Evolutionary conservation across 2,329 filamentous ascomycete species (phyloP), one percentile per base, ranked within the genome.

Genomic region (Chaetothyriales sp.): DNA sequence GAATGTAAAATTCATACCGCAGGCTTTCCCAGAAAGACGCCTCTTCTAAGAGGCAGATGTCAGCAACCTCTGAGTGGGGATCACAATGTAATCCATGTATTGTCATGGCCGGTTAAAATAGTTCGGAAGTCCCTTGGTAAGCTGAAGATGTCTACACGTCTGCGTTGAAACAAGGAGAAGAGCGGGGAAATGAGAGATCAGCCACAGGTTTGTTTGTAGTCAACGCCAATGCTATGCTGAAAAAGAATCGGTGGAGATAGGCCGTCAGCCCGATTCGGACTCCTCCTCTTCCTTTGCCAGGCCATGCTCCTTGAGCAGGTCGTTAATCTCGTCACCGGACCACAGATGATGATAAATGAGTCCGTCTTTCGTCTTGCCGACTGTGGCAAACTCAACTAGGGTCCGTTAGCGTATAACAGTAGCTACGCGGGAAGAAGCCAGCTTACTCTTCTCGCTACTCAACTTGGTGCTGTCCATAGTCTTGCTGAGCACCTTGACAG

Each of bases 381-480:
- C 90, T 28, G 93, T 98, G 60, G 92, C 93, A 65, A 98, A 98
- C 66, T 98, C 92, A 66, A 98, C 89, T 95, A 61, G 15, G 51
- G 51, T 60, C 66, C 47, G 61, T 62, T 53, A 59, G 48, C 19
- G 50, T 49, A 12, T 50, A 48, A 59, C 51, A 62, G 59, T 43
- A 56, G 43, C 28, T 20, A 42, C 26, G 26, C 15, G 2, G 10
- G 15, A 12, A 43, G 18, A 20, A 8, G 44, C 5, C 20, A 44
- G 75, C 86, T 69, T 73, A 95, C 89, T 95, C 80, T 98, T 98
- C 78, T 98, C 92, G 65, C 88, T 95, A 75, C 88, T 95, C 65
- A 98, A 73, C 77, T 95, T 98, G 50, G 90, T 96, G 50, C 89
- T 95, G 69, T 98, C 92, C 93, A 98, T 98, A 5, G 92, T 98